Evolutionary conservation across 495 filamentous ascomycete species (phyloP).

Genomic region (Penicillium coffeae): DNA sequence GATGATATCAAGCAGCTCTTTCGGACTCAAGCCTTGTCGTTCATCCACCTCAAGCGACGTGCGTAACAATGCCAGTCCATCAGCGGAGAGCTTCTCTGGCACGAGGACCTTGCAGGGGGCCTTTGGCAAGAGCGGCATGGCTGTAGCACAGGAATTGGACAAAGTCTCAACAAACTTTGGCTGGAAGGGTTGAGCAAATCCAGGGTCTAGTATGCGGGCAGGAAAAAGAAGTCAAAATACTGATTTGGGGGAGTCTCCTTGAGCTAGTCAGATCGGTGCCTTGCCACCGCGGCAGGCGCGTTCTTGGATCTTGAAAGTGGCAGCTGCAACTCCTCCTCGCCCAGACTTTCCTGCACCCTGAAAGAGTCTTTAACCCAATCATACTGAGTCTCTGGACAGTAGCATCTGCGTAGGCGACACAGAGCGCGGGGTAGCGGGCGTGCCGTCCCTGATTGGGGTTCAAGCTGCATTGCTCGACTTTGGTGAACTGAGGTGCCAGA

Average conservation of each 20-base stretch:
- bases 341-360: neutral
- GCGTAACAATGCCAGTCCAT: slow-evolving; percentile 60
- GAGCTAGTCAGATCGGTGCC: too few species aligned
- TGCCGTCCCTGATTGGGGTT: neutral
- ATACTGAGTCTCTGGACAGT: neutral
- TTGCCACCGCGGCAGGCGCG: neutral
- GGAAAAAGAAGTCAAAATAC: too few species aligned
- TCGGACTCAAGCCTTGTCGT: slow-evolving; percentile 48
- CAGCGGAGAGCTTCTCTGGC: slow-evolving; percentile 68
- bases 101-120: slow-evolving; percentile 58
- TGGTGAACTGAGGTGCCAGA: too few species aligned
- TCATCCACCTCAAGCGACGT: slow-evolving; percentile 57
- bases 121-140: neutral
- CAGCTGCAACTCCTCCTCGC: neutral
- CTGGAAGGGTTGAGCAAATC: too few species aligned
- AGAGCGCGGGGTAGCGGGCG: neutral
- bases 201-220: too few species aligned
- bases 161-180: too few species aligned
- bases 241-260: too few species aligned
- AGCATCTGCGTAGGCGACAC: neutral
- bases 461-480: too few species aligned
- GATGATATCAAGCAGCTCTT: slow-evolving; percentile 56
- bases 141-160: neutral
- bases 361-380: slow-evolving; percentile 1
- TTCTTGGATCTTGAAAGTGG: neutral